phyloP scores from a whole-genome alignment of 257 asterid genomes.

The Solanum virginianum region DNA sequence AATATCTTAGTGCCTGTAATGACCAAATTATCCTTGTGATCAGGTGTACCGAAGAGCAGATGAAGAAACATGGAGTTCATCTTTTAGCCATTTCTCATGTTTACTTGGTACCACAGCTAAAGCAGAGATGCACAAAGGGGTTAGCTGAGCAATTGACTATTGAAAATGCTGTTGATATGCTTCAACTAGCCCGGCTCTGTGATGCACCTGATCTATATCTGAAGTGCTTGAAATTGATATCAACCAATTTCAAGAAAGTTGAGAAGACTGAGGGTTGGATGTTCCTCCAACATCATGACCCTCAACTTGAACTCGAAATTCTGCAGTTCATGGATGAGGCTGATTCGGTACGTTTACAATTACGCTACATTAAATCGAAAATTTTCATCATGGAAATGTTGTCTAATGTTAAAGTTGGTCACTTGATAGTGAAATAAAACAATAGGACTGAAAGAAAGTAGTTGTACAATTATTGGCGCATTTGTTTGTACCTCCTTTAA shows the following conservation, averaged over 20 bases:
- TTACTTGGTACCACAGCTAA: constrained; percentile 66
- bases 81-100: constrained; percentile 78
- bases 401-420: neutral
- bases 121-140: constrained; percentile 58
- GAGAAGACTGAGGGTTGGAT: constrained; percentile 83
- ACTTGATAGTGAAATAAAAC: neutral
- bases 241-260: constrained; percentile 38
- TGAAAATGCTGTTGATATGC: constrained; percentile 66
- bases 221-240: constrained; percentile 61
- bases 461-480: neutral
- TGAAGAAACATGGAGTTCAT: constrained; percentile 70
- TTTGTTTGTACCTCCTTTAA: neutral
- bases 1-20: neutral
- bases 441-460: neutral
- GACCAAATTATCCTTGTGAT: constrained; percentile 10
- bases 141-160: constrained; percentile 28
- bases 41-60: constrained; percentile 70
- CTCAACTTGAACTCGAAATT: constrained; percentile 79
- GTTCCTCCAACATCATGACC: constrained; percentile 65
- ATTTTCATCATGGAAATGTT: neutral
- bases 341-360: constrained; percentile 41
- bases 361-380: neutral
- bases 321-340: constrained; percentile 70
- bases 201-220: constrained; percentile 88
- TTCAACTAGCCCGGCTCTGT: constrained; percentile 79